Percentiles rank a stretch among this genome's conserved stretches.
Conservation (phyloP, 129 eudicot genomes). For the Pseudognaphalium luteoalbum region DNA sequence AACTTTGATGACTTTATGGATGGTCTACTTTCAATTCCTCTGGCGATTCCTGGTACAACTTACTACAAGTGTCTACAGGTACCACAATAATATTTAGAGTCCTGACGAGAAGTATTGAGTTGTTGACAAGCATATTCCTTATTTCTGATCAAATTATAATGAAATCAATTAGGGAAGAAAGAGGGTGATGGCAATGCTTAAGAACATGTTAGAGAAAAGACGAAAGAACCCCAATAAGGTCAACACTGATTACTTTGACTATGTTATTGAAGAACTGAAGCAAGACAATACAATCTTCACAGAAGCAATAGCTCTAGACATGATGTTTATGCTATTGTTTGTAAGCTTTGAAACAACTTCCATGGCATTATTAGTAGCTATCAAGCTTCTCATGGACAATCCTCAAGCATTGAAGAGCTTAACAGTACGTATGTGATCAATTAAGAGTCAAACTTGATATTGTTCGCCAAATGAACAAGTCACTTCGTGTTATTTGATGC, state of each 20-base stretch:
- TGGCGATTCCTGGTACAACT: constrained; percentile 81
- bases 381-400: constrained; percentile 49
- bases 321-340: constrained; percentile 77
- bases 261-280: constrained; percentile 67
- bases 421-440: constrained; percentile 33
- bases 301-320: constrained; percentile 69
- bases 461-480: not conserved
- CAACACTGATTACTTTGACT: constrained; percentile 61
- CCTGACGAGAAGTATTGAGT: not conserved
- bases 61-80: constrained; percentile 77
- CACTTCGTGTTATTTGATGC: not conserved
- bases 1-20: constrained; percentile 62
- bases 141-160: not conserved
- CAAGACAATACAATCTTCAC: constrained; percentile 53
- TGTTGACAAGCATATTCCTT: not conserved
- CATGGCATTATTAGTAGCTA: constrained; percentile 55
- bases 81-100: not conserved
- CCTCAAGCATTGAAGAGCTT: constrained; percentile 58
- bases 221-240: constrained; percentile 46
- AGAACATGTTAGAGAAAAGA: constrained; percentile 66
- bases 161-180: constrained; percentile 60
- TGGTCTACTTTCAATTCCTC: constrained; percentile 72
- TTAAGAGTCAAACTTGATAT: not conserved
- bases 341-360: constrained; percentile 83
- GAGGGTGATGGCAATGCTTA: constrained; percentile 66